Conservation (phyloP, 1,284 basidiomycete species). For the Sporisorium reilianum region DNA sequence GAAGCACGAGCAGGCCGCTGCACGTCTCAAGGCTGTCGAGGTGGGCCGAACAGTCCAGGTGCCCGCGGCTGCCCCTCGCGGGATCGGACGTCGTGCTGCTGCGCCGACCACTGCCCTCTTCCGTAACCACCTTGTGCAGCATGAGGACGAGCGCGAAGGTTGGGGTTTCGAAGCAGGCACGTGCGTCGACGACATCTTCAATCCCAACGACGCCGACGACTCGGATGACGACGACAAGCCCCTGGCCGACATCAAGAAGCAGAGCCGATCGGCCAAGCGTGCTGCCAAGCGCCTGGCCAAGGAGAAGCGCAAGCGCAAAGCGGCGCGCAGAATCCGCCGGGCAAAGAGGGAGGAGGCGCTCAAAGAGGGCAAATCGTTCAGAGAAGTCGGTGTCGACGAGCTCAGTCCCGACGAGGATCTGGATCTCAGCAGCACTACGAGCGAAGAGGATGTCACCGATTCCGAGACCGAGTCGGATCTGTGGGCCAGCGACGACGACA, state of each 20-base stretch:
- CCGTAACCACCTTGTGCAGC: constrained; percentile 65
- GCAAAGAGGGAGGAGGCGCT: constrained; percentile 49
- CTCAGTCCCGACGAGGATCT: constrained; percentile 62
- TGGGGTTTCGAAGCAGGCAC: constrained; percentile 66
- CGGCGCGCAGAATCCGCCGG: constrained; percentile 49
- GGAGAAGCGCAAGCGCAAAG: constrained; percentile 56
- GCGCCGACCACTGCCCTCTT: constrained; percentile 65
- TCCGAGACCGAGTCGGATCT: constrained; percentile 46
- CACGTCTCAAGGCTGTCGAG: constrained; percentile 47
- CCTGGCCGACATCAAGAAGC: constrained; percentile 47
- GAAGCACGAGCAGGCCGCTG: constrained; percentile 40
- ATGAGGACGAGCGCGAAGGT: constrained; percentile 65
- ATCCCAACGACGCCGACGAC: constrained; percentile 22
- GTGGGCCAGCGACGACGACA: constrained; percentile 58
- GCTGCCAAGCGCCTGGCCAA: constrained; percentile 53
- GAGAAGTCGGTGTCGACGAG: constrained; percentile 55
- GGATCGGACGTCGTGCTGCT: constrained; percentile 64
- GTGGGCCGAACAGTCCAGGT: constrained; percentile 41
- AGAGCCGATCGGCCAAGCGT: constrained; percentile 39
- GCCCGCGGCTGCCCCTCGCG: constrained; percentile 57
- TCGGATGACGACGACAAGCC: constrained; percentile 50
- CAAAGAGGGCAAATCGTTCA: constrained; percentile 48
- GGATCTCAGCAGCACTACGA: constrained; percentile 51
- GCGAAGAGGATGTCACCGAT: constrained; percentile 36
- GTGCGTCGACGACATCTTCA: constrained; percentile 38